Evolutionary conservation across 768 basidiomycete genomes (phyloP).

Genomic region (Neoboletus subvelutipes): DNA sequence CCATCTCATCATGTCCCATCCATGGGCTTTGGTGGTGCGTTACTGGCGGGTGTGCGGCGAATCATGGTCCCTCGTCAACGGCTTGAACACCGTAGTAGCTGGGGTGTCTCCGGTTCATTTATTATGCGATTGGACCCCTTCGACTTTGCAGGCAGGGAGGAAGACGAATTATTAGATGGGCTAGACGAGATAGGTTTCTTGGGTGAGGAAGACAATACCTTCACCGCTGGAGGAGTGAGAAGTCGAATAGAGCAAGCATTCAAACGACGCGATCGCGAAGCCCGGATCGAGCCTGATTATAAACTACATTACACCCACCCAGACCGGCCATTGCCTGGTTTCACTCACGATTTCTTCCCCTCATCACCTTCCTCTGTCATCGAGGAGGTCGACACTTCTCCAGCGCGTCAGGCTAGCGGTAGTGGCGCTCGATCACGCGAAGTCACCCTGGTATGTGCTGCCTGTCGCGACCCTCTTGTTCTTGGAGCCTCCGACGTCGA

Average conservation of each 20-base stretch:
- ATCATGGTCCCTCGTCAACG: slow-evolving; percentile 20
- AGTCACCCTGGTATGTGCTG: slow-evolving; percentile 61
- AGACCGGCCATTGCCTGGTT: slow-evolving; percentile 53
- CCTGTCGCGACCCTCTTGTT: slow-evolving; percentile 63
- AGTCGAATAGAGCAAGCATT: slow-evolving; percentile 24
- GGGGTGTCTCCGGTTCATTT: slow-evolving; percentile 28
- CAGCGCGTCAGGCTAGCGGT: slow-evolving; percentile 20
- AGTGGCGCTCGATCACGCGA: slow-evolving; percentile 31
- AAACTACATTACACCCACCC: slow-evolving; percentile 66
- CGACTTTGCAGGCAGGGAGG: slow-evolving; percentile 17
- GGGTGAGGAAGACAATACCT: slow-evolving; percentile 13
- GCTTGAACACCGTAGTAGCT: slow-evolving; percentile 16
- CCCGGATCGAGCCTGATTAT: slow-evolving; percentile 43
- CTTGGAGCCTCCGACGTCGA: slow-evolving; percentile 50
- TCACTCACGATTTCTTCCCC: slow-evolving; percentile 64
- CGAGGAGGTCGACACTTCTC: slow-evolving; percentile 45
- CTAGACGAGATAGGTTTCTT: slow-evolving; percentile 19
- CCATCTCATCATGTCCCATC: slow-evolving; percentile 57
- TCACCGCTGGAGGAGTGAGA: slow-evolving; percentile 17
- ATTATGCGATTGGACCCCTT: slow-evolving; percentile 32
- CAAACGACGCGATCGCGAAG: slow-evolving; percentile 16
- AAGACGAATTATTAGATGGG: slow-evolving; percentile 14
- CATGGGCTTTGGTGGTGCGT: slow-evolving; percentile 66
- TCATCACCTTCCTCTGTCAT: slow-evolving; percentile 27
- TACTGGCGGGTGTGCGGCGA: slow-evolving; percentile 45